Percentiles rank a stretch among this genome's conserved stretches.
These are phyloP conservation scores for Candolleomyces eurysporus DNA, from an alignment of 768 basidiomycete genomes.

Conservation along the genomic window DNA sequence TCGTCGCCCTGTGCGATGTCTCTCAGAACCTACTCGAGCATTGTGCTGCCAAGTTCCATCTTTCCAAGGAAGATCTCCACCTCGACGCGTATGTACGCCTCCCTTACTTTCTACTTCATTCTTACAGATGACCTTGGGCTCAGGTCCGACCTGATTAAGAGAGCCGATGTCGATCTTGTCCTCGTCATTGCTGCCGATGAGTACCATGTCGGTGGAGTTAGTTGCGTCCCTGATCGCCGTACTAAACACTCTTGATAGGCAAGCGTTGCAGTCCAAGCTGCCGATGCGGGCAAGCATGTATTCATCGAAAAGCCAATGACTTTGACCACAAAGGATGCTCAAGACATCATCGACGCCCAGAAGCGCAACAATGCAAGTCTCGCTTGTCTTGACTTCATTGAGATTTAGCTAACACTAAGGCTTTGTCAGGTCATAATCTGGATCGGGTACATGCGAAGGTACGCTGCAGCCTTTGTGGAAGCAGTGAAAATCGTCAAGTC, in stretches of 20 bases:
- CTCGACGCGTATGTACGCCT: neutral
- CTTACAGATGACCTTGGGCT: neutral
- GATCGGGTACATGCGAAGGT: conserved; percentile 1
- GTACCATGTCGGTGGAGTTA: neutral
- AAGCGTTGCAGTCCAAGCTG: neutral
- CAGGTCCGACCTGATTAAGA: neutral
- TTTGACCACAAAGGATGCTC: neutral
- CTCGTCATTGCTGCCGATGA: conserved; percentile 3
- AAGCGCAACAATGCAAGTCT: conserved; percentile 2
- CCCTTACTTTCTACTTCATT: neutral
- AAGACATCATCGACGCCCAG: neutral
- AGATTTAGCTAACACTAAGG: neutral
- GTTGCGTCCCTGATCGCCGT: neutral
- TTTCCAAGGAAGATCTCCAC: conserved; percentile 1
- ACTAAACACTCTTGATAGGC: neutral
- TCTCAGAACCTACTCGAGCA: neutral
- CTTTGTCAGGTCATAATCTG: neutral
- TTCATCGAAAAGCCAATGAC: conserved; percentile 5
- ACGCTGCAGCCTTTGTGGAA: conserved; percentile 1
- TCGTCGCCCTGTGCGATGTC: neutral
- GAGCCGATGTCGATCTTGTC: conserved; percentile 1
- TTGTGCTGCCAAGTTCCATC: conserved; percentile 2
- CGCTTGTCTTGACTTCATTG: too few species aligned
- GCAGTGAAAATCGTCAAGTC: conserved; percentile 1
- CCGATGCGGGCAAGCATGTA: conserved; percentile 1